Evolutionary conservation across 148 eudicot species (phyloP), one percentile per base, ranked within the genome.

Genomic region (Hydrangea macrophylla): DNA sequence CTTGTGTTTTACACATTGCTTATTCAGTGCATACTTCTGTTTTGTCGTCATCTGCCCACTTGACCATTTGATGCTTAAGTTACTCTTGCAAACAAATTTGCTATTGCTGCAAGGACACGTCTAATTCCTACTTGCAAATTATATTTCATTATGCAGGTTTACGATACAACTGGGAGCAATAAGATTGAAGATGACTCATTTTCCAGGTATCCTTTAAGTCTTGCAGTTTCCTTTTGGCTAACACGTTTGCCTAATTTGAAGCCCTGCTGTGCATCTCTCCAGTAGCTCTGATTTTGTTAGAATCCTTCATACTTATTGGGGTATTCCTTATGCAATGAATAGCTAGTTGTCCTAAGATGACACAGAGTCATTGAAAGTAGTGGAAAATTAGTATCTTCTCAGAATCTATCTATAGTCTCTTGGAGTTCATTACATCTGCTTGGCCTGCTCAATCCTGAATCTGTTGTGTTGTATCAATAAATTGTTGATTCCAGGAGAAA

Each of bases 141-240:
- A 55, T 57, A 54, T 60, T 63, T 65, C 30, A 51, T 39, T 13
- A 36, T 81, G 72, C 74, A 93, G 98, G 97, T 90, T 23, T 85
- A 82, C 77, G 98, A 93, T 78, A 86, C 90, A 66, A 77, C 86
- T 70, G 96, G 90, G 64, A 74, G 86, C 72, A 80, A 42, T 85
- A 78, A 76, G 58, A 69, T 73, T 64, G 96, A 88, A 50, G 98
- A 90, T 60, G 92, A 85, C 60, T 55, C 73, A 35, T 36, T 69
- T 62, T 76, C 79, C 71, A 86, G 98, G 98, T 90, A 81, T 63
- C 24, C 36, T 13, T 61, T 72, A 55, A 3, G 17, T 62, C 10
- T 24, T 44, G 11, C 58, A 39, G 40, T 65, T 31, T 66, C 24
- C 18, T 30, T 60, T 0, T 55, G 42, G 36, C 59, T 26, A 28